Percentiles rank a stretch among this genome's conserved stretches.
Conservation (phyloP, 352 stramenopile species). For the Pythium scleroteichum region DNA sequence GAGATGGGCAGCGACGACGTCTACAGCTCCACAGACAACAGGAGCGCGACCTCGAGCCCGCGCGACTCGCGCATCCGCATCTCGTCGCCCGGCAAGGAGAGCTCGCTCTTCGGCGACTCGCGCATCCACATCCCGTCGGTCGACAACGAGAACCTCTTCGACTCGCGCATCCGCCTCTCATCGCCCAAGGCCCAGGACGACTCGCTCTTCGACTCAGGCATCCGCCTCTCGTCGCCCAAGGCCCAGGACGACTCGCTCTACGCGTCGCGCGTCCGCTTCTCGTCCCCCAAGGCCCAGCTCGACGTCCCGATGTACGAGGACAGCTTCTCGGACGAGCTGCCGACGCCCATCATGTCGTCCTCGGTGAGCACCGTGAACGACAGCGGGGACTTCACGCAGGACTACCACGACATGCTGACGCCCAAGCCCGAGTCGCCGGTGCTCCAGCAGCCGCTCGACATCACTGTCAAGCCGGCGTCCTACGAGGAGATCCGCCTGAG, state of each 20-base stretch:
- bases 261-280: not conserved
- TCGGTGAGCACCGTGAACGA: slow-evolving; percentile 14
- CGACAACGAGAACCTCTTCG: not conserved
- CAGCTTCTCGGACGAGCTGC: slow-evolving; percentile 18
- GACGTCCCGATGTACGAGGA: slow-evolving; percentile 4
- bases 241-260: not conserved
- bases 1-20: not conserved
- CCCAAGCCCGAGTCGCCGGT: not conserved
- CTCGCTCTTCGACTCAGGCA: not conserved
- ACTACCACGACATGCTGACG: not conserved
- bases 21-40: not conserved
- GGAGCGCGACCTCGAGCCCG: not conserved
- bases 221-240: not conserved
- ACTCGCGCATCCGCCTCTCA: not conserved
- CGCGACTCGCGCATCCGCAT: slow-evolving; percentile 23
- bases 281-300: slow-evolving; percentile 11
- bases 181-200: not conserved
- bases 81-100: slow-evolving; percentile 16
- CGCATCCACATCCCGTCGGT: not conserved
- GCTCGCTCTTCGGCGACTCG: slow-evolving; percentile 3
- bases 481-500: slow-evolving; percentile 18
- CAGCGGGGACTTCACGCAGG: slow-evolving; percentile 4
- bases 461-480: not conserved
- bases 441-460: not conserved
- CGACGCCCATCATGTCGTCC: slow-evolving; percentile 22